Conservation (phyloP, 768 basidiomycete genomes). For the Coprinopsis marcescibilis region DNA sequence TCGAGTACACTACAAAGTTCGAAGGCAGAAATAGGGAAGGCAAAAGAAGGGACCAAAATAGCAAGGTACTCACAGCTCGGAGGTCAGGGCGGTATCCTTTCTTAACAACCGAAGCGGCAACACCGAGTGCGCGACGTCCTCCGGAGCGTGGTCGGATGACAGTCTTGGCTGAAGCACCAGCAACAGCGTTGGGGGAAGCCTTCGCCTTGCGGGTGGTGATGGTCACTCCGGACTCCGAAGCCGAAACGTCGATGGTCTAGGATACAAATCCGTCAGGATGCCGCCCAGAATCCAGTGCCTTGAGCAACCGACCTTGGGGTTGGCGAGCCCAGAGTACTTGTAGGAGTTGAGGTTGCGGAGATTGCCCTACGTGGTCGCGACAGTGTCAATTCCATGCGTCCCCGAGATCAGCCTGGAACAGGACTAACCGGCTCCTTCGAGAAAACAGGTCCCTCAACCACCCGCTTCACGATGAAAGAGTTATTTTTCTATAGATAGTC, state of each 20-base stretch:
- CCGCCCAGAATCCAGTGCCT: not conserved
- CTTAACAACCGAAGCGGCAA: conserved; percentile 53
- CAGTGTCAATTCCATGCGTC: conserved; percentile 13
- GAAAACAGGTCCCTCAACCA: conserved; percentile 68
- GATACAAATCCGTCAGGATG: conserved; percentile 2
- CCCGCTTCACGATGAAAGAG: conserved; percentile 81
- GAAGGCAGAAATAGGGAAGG: conserved; percentile 9
- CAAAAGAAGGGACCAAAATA: conserved; percentile 11
- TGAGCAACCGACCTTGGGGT: conserved; percentile 55
- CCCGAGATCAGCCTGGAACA: conserved; percentile 1
- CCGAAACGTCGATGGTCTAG: conserved; percentile 63
- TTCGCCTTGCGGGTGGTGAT: conserved; percentile 64
- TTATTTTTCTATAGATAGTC: conserved; percentile 55
- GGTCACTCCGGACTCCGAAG: conserved; percentile 49
- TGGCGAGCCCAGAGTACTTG: conserved; percentile 88
- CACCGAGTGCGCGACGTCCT: conserved; percentile 61
- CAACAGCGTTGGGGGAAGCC: conserved; percentile 46
- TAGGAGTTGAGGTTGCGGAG: conserved; percentile 83
- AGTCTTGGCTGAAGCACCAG: conserved; percentile 40
- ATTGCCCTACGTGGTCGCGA: conserved; percentile 56
- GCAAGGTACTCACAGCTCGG: conserved; percentile 51
- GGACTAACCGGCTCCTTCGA: conserved; percentile 75
- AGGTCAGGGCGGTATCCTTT: conserved; percentile 76
- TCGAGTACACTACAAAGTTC: conserved; percentile 5
- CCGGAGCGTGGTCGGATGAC: conserved; percentile 66